Conservation (phyloP, 2,329 filamentous ascomycete species). For the Colletotrichum salicis region DNA sequence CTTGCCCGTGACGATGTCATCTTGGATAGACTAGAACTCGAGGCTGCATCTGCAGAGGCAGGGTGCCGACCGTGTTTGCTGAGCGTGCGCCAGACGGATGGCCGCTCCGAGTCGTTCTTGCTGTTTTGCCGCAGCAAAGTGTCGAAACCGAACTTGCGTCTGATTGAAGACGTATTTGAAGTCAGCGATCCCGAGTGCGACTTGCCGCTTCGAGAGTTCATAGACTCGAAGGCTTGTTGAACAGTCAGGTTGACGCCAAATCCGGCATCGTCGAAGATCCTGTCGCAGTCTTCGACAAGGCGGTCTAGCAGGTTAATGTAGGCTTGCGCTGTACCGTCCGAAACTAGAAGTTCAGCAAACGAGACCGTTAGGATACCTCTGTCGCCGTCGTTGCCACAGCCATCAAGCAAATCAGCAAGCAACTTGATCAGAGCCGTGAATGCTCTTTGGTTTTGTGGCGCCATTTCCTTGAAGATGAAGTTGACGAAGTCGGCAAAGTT, state of each 20-base stretch:
- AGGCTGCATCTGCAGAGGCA: constrained; percentile 68
- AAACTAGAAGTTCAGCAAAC: constrained; percentile 87
- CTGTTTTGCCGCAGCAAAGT: constrained; percentile 81
- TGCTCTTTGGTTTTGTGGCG: constrained; percentile 77
- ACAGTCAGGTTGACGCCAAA: constrained; percentile 40
- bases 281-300: constrained; percentile 88
- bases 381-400: constrained; percentile 90
- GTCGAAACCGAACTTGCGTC: constrained; percentile 85
- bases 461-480: constrained; percentile 72
- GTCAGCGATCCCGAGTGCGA: constrained; percentile 79
- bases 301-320: constrained; percentile 91
- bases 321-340: constrained; percentile 79
- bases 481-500: constrained; percentile 79
- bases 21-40: constrained; percentile 72
- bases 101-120: constrained; percentile 75
- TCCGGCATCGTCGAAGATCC: constrained; percentile 78
- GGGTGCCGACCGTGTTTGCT: constrained; percentile 79
- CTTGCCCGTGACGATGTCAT: constrained; percentile 73
- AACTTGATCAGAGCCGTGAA: constrained; percentile 87
- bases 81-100: constrained; percentile 86
- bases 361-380: constrained; percentile 87
- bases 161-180: constrained; percentile 87
- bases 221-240: constrained; percentile 65
- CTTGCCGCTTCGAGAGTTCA: constrained; percentile 69
- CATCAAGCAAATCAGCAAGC: constrained; percentile 86